Evolutionary conservation across 192 early-diverging fungal species (phyloP).

Genomic region (Linnemannia elongata): DNA sequence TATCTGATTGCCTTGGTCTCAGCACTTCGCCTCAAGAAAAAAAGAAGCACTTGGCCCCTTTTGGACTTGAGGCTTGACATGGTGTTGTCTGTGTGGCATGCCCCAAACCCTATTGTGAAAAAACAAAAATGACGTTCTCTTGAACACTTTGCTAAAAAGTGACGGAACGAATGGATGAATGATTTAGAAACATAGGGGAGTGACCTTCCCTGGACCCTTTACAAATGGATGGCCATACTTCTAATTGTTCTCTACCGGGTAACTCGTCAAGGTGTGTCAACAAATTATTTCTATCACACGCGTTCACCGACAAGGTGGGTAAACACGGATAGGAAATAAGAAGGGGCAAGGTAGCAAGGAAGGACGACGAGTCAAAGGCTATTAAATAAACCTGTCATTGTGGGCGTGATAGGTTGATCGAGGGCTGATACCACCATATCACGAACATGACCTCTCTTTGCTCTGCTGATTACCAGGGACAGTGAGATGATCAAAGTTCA

Average conservation of each 20-base stretch:
- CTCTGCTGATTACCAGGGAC: too few species aligned
- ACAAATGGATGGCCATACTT: background rate
- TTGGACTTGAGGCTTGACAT: background rate
- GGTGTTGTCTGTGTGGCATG: background rate
- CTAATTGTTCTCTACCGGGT: background rate
- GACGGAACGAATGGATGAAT: background rate
- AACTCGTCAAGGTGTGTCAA: background rate
- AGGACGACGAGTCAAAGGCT: too few species aligned
- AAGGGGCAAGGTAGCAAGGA: too few species aligned
- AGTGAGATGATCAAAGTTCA: constrained; percentile 2
- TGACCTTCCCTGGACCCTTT: background rate
- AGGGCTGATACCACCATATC: too few species aligned
- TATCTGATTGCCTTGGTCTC: too few species aligned
- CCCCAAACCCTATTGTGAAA: background rate
- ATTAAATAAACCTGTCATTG: too few species aligned
- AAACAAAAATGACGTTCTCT: background rate
- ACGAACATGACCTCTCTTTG: too few species aligned
- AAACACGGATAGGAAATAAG: too few species aligned
- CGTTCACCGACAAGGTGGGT: too few species aligned
- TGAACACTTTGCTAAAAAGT: background rate
- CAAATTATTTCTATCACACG: background rate
- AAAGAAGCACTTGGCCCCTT: background rate
- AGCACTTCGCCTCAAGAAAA: background rate
- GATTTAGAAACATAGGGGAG: background rate
- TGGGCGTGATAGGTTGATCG: too few species aligned